Base-by-base conservation (phyloP, 306 rosid genomes). In the Ammopiptanthus mongolicus region DNA sequence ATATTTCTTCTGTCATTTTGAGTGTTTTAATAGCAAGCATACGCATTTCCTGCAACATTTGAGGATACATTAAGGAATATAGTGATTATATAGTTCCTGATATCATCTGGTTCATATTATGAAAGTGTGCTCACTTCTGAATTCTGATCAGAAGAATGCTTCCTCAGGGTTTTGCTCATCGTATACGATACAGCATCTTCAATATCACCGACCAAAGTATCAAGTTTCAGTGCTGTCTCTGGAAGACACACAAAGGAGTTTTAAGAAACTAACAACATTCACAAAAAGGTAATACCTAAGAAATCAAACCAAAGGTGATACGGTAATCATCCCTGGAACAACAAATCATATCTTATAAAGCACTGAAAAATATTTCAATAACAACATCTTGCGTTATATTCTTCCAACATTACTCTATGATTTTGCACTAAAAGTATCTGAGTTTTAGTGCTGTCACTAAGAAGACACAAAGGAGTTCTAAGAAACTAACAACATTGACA, bases 161-260 rank as follows among this genome's bases (percentile, higher is more conserved):
- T 94, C 88, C 86, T 85, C n/a, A 86, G 78, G 89, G 77, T 90
- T 82, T 79, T 88, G 80, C 75, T 87, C 93, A 90, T 76, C 69
- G 93, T 71, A 58, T 86, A 84, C 33, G 89, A 90, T 66, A 95
- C 98, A 64, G 91, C 91, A 83, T 95, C 98, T 83, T 95, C 97
- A 75, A 89, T 90, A 74, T 91, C 97, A 75, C 97, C 98, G 76
- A 91, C 83, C 93, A 95, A 81, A 28, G 74, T 81, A 76, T 95
- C 93, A 75, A 95, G 98, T 85, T 91, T 91, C 82, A 95, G 77
- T 46, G 96, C 88, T 3, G 91, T 91, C 86, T 91, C 97, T 95
- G 93, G 77, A 86, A 88, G 82, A 80, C 29, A 62, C 51, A 84
- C 34, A 80, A 69, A 69, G 67, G 22, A 44, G 29, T 61, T 50